phyloP scores from a whole-genome alignment of 2,329 filamentous ascomycete genomes.

The Raffaelea albimanens region DNA sequence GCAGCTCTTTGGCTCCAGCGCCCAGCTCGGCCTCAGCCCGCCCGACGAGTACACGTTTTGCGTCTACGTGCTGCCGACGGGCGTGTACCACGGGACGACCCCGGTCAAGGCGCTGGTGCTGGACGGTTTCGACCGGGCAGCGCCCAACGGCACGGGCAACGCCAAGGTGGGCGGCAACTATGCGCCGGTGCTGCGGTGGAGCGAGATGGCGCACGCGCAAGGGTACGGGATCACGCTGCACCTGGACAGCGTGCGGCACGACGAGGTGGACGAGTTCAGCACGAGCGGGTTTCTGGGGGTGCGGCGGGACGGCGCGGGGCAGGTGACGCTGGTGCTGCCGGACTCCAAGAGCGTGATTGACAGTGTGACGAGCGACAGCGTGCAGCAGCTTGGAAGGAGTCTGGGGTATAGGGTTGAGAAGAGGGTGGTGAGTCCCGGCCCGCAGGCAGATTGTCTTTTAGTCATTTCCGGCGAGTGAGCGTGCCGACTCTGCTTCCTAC shows the following conservation, averaged over 20 bases:
- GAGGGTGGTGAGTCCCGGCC: constrained; percentile 43
- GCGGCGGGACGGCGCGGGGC: constrained; percentile 38
- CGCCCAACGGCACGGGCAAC: constrained; percentile 80
- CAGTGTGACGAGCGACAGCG: constrained; percentile 72
- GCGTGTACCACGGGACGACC: constrained; percentile 84
- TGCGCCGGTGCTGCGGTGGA: constrained; percentile 81
- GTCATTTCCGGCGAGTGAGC: too few species aligned
- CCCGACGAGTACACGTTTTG: constrained; percentile 88
- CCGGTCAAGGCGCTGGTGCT: constrained; percentile 83
- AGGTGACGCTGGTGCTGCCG: constrained; percentile 71
- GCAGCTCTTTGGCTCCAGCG: constrained; percentile 75
- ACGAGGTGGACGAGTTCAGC: constrained; percentile 90
- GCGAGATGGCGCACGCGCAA: constrained; percentile 65
- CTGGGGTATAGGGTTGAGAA: constrained; percentile 81
- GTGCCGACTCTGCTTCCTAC: too few species aligned
- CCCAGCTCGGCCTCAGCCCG: constrained; percentile 76
- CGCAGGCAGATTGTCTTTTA: too few species aligned
- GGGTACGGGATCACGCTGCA: constrained; percentile 94
- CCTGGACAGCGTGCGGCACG: constrained; percentile 73
- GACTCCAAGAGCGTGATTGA: constrained; percentile 82
- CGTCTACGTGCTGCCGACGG: constrained; percentile 84
- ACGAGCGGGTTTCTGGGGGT: constrained; percentile 90
- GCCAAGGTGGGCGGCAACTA: constrained; percentile 98
- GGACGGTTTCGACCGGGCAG: constrained; percentile 87
- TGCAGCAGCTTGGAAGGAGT: constrained; percentile 63